Conservation (phyloP, 805 yeast species). For the Groenewaldozyma salmanticensis region DNA sequence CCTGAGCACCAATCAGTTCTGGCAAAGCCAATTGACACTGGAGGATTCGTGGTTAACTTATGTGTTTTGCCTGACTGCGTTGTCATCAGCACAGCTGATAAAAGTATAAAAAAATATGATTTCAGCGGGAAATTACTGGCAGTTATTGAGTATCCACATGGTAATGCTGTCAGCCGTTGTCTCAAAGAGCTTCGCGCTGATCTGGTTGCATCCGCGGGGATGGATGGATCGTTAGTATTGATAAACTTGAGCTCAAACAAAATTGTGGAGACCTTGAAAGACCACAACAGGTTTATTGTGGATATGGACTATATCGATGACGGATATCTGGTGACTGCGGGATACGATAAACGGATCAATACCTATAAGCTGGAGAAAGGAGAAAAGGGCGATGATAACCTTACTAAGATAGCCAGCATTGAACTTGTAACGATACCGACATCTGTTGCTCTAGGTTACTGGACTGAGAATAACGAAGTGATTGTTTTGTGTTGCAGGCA, state of each 20-base stretch:
- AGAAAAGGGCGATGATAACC: neutral
- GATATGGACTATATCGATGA: slow-evolving; percentile 29
- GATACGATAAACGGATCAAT: slow-evolving; percentile 19
- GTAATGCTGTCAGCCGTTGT: slow-evolving; percentile 9
- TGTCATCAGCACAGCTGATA: slow-evolving; percentile 10
- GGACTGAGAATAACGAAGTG: slow-evolving; percentile 19
- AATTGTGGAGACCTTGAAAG: slow-evolving; percentile 19
- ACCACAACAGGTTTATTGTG: slow-evolving; percentile 34
- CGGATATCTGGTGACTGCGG: slow-evolving; percentile 31
- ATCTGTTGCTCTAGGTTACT: slow-evolving; percentile 4
- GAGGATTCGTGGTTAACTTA: slow-evolving; percentile 3
- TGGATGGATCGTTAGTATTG: slow-evolving; percentile 39
- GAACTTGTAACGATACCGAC: slow-evolving; percentile 14
- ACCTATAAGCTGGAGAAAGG: slow-evolving; percentile 6
- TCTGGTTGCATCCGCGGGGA: slow-evolving; percentile 36
- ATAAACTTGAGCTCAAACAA: slow-evolving; percentile 14
- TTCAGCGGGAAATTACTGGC: slow-evolving; percentile 4
- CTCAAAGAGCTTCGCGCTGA: slow-evolving; percentile 16
- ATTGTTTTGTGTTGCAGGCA: slow-evolving; percentile 45
- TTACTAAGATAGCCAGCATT: neutral
- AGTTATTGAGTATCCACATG: slow-evolving; percentile 7
- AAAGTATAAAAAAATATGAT: slow-evolving; percentile 2
- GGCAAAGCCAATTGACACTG: neutral
- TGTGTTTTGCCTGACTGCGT: neutral
- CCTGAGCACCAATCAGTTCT: neutral